phyloP scores from a whole-genome alignment of 2,329 filamentous ascomycete species.

The Microsporum ferrugineum region DNA sequence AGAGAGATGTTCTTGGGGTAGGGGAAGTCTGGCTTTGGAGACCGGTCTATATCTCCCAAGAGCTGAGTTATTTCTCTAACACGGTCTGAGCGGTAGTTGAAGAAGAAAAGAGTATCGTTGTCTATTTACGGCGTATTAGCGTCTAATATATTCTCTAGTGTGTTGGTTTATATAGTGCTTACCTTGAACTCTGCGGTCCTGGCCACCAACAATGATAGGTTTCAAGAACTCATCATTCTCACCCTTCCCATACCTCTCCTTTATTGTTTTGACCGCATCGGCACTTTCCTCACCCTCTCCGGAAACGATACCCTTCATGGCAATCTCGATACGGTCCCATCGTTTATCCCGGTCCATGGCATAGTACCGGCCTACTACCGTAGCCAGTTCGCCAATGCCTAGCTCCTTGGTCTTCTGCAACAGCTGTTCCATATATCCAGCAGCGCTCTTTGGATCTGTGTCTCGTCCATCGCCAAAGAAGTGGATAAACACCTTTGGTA shows the following conservation, averaged over 20 bases:
- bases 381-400: slow-evolving; percentile 76
- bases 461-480: slow-evolving; percentile 98
- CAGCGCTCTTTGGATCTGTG: slow-evolving; percentile 90
- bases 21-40: slow-evolving; percentile 77
- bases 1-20: slow-evolving; percentile 81
- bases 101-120: slow-evolving; percentile 93
- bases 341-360: slow-evolving; percentile 99
- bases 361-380: slow-evolving; percentile 90
- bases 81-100: slow-evolving; percentile 99
- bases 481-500: slow-evolving; percentile 93
- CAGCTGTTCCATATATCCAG: slow-evolving; percentile 76
- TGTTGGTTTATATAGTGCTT: slow-evolving; percentile 18
- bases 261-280: slow-evolving; percentile 77
- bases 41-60: slow-evolving; percentile 82
- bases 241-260: slow-evolving; percentile 72
- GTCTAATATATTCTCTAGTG: neutral
- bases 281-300: slow-evolving; percentile 78
- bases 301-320: slow-evolving; percentile 70
- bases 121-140: slow-evolving; percentile 41
- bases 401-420: slow-evolving; percentile 71
- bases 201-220: slow-evolving; percentile 86
- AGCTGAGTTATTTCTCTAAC: slow-evolving; percentile 93
- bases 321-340: slow-evolving; percentile 89
- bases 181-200: slow-evolving; percentile 77
- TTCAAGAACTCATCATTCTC: slow-evolving; percentile 98